Evolutionary conservation across 768 basidiomycete species (phyloP).

Genomic region (Leucosporidium creatinivorum): DNA sequence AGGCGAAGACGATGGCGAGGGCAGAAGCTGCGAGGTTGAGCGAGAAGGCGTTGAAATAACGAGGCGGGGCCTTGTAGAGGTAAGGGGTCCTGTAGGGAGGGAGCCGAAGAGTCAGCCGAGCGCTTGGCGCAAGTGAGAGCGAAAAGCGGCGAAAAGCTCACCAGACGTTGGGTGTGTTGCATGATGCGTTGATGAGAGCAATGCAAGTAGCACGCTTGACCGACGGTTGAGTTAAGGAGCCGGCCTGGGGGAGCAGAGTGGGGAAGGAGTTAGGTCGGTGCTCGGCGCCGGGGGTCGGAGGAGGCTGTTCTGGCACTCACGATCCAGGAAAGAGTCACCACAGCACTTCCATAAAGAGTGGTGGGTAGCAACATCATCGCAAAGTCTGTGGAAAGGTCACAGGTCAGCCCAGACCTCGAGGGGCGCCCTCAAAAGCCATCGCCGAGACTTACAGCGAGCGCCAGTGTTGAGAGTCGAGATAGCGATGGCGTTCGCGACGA

Average conservation of each 20-base stretch:
- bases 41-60: constrained; percentile 16
- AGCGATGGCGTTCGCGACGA: constrained; percentile 46
- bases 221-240: constrained; percentile 61
- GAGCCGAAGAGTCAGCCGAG: neutral
- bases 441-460: neutral
- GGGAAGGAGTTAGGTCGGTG: too few species aligned
- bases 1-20: constrained; percentile 33
- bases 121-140: neutral
- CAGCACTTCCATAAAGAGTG: constrained; percentile 21
- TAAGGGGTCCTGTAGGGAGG: constrained; percentile 25
- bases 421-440: too few species aligned
- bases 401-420: too few species aligned
- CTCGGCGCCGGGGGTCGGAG: too few species aligned
- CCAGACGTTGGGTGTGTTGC: constrained; percentile 39
- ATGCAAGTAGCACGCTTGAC: constrained; percentile 71
- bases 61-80: constrained; percentile 38
- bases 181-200: constrained; percentile 44
- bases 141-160: constrained; percentile 2
- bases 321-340: constrained; percentile 54
- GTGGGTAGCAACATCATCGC: constrained; percentile 53
- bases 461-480: constrained; percentile 55
- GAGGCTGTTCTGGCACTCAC: constrained; percentile 36
- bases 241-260: neutral
- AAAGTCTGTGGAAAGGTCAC: neutral
- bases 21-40: neutral